Evolutionary conservation across 2,329 filamentous ascomycete species (phyloP), one percentile per base, ranked within the genome.

Genomic region (Pestalotiopsis sp.): DNA sequence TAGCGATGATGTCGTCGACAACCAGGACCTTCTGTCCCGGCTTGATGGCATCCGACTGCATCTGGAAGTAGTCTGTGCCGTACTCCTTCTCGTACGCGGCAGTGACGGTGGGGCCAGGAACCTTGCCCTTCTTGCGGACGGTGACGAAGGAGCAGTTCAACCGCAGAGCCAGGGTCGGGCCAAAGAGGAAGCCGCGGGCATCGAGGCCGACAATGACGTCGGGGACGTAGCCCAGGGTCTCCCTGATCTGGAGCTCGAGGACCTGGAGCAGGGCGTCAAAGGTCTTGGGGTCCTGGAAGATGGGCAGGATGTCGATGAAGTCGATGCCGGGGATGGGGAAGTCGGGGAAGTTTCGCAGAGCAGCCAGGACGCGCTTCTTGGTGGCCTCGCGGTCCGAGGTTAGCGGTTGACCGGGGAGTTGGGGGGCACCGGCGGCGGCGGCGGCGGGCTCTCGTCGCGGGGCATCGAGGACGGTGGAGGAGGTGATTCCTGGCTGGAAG

Each of bases 1-100:
- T 99, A 68, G 96, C 96, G 84, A 99, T 98, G 78, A 99, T 97
- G 80, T 99, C 96, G 81, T 99, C 96, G 39, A 99, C 94, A 73
- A 99, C 88, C 71, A 99, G 85, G 69, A 97, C 95, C 81, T 92
- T 95, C 84, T 97, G 93, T 45, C 95, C 95, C 65, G 89, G 87
- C 83, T 92, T 91, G 77, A 99, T 91, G 59, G 92, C 91, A 81
- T 92, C 94, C 73, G 88, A 85, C 85, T 99, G 96, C 86, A 99
- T 97, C 87, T 98, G 93, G 85, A 99, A 98, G 79, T 91, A 91
- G 81, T 99, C 96, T 82, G 91, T 88, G 72, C 96, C 96, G 78
- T 99, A 99, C 83, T 99, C 96, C 87, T 99, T 99, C 82, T 94
- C 86, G 81, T 94, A 99, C 74, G 88, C 87, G 73, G 94, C 94